A percentile compares a stretch with the other conserved stretches of the same genome.
Conservation (phyloP, 75 land plant genomes). For the Gnetum montanum region DNA sequence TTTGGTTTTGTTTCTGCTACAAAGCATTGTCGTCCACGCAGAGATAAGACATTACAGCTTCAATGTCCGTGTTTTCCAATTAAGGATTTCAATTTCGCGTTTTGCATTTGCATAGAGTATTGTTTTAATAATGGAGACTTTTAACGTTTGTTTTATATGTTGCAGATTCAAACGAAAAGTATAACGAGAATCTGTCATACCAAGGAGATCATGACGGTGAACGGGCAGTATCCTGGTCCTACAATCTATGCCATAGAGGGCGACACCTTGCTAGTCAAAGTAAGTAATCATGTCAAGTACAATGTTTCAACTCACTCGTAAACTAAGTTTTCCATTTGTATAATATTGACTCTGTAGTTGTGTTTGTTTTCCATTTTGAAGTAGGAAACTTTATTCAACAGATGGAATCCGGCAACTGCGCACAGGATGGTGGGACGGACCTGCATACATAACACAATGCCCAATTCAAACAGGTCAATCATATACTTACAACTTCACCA, state of each 20-base stretch:
- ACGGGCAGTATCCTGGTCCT: slow-evolving; percentile 23
- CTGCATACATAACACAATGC: slow-evolving; percentile 35
- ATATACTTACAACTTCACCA: slow-evolving; percentile 22
- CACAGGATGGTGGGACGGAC: slow-evolving; percentile 29
- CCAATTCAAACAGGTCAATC: slow-evolving; percentile 13
- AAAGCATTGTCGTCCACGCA: neutral
- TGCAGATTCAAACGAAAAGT: slow-evolving; percentile 8
- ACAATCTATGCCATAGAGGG: slow-evolving; percentile 18
- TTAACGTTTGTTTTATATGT: neutral
- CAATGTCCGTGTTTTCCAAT: neutral
- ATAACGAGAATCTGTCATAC: slow-evolving; percentile 10
- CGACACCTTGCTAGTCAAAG: slow-evolving; percentile 15
- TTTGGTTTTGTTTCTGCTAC: neutral
- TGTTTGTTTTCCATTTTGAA: neutral
- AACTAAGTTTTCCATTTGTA: neutral
- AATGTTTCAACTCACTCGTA: slow-evolving; percentile 26
- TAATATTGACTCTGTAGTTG: neutral
- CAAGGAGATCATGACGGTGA: slow-evolving; percentile 16
- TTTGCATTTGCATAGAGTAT: neutral
- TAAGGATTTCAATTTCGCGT: neutral
- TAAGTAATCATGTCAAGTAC: slow-evolving; percentile 19
- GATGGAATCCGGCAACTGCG: slow-evolving; percentile 29
- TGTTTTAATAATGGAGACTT: neutral
- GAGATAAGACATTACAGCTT: neutral
- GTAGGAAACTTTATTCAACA: slow-evolving; percentile 2